Percentiles rank a stretch among this genome's conserved stretches.
These are phyloP conservation scores for thale cress (Arabidopsis thaliana) DNA, from an alignment of 345 rosid species.

Conservation along the genomic window TAIR10.1 NC_003075.7:6387001-6387500, in stretches of 20 bases:
- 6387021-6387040: neutral
- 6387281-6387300: too few relatives aligned
- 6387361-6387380: neutral
- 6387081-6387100: conserved; percentile 16
- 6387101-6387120: conserved; percentile 4
- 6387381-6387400: too few relatives aligned
- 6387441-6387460: too few relatives aligned
- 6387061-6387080: conserved; percentile 16
- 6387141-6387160: conserved; percentile 5
- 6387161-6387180: conserved; percentile 27
- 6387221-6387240: conserved; percentile 13
- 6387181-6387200: neutral
- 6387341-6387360: conserved; percentile 6
- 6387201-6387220: conserved; percentile 29
- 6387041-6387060: conserved; percentile 3
- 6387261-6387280: conserved; percentile 23
- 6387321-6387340: conserved; percentile 37
- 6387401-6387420: too few relatives aligned
- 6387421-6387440: too few relatives aligned
- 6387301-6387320: neutral
- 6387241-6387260: conserved; percentile 14
- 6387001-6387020: conserved; percentile 1
- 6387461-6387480: too few relatives aligned
- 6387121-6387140: neutral
- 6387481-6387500: too few relatives aligned